phyloP scores from a whole-genome alignment of 768 basidiomycete species.

The Leucocoprinus leucothites region DNA sequence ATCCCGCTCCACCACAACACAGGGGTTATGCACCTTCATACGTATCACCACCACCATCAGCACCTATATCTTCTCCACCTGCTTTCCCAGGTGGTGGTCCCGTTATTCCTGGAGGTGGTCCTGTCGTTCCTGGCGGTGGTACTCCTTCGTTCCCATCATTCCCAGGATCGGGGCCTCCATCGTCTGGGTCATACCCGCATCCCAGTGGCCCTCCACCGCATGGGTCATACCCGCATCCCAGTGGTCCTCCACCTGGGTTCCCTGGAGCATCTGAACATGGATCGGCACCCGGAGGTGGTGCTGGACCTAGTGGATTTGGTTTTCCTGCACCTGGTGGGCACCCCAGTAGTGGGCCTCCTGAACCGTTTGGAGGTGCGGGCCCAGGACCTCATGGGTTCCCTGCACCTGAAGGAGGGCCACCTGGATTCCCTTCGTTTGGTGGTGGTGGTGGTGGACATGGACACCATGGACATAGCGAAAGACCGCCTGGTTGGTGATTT shows the following conservation, averaged over 20 bases:
- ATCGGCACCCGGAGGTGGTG: background rate
- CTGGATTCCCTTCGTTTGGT: constrained; percentile 25
- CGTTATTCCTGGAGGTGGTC: background rate
- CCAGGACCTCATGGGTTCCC: constrained; percentile 34
- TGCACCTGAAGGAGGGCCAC: constrained; percentile 21
- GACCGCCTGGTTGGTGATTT: constrained; percentile 14
- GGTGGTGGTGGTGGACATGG: constrained; percentile 15
- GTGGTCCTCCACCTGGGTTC: constrained; percentile 8
- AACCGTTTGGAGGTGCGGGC: constrained; percentile 19
- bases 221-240: background rate
- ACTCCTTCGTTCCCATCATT: background rate
- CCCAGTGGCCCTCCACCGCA: background rate
- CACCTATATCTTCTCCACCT: background rate
- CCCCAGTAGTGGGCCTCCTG: constrained; percentile 15
- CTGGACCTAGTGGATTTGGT: background rate
- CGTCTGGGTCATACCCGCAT: background rate
- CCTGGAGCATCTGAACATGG: constrained; percentile 1
- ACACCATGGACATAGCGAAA: constrained; percentile 12
- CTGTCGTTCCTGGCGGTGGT: background rate
- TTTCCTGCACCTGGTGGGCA: constrained; percentile 26
- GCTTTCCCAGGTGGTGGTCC: background rate
- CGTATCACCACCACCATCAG: constrained; percentile 21
- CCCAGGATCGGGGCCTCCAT: background rate
- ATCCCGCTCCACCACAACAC: constrained; percentile 14
- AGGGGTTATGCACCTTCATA: constrained; percentile 35